Conservation (phyloP, 129 eudicot species). For the Mikania micrantha region DNA sequence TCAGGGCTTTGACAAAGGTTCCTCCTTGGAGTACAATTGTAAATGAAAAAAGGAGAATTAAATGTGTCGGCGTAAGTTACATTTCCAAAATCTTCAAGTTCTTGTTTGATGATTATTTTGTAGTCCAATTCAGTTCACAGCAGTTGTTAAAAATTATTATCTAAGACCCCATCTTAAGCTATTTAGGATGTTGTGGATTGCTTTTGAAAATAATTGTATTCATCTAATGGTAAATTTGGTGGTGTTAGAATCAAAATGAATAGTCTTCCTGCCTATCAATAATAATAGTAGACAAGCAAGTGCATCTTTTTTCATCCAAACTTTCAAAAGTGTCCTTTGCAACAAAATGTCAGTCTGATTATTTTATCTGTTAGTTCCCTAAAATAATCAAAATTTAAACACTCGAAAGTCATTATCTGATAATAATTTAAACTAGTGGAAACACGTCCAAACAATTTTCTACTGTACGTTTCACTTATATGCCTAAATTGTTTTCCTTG, state of each 20-base stretch:
- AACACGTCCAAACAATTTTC: neutral
- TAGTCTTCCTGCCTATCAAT: too few species aligned
- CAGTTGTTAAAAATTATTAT: neutral
- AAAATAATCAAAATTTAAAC: neutral
- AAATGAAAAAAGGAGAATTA: conserved; percentile 76
- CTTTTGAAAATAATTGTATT: neutral
- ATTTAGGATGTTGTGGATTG: neutral
- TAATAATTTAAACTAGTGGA: neutral
- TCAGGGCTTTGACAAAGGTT: conserved; percentile 33
- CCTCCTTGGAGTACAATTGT: conserved; percentile 80
- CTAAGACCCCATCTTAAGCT: neutral
- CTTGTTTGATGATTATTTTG: neutral
- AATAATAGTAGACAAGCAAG: neutral
- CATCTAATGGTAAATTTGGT: neutral
- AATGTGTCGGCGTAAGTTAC: conserved; percentile 56
- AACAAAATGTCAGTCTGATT: neutral
- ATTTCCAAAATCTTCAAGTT: neutral
- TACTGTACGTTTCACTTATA: neutral
- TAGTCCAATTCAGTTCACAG: neutral
- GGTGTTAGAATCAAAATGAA: neutral
- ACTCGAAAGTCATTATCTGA: neutral
- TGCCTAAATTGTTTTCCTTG: conserved; percentile 4
- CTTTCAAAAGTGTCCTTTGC: neutral
- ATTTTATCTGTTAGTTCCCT: neutral
- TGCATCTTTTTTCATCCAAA: neutral